phyloP scores from a whole-genome alignment of 2,329 filamentous ascomycete species.

The Onygenales sp. region DNA sequence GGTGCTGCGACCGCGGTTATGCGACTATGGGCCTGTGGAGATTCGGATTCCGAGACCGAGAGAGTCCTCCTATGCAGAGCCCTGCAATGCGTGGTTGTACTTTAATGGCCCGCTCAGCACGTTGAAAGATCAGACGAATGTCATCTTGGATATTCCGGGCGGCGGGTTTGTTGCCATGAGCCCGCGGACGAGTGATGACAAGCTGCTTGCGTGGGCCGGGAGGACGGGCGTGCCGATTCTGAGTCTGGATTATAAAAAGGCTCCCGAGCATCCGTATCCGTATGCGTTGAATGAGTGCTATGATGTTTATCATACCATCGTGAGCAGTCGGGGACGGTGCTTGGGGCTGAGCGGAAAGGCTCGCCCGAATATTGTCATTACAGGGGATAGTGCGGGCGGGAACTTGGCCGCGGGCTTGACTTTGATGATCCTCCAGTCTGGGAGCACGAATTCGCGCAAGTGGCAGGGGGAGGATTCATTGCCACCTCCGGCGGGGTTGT shows the following conservation, averaged over 20 bases:
- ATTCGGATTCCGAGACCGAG: conserved; percentile 75
- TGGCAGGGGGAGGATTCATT: conserved; percentile 51
- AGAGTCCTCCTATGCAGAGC: conserved; percentile 72
- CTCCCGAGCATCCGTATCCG: conserved; percentile 74
- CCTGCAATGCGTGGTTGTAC: conserved; percentile 81
- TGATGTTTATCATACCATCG: conserved; percentile 68
- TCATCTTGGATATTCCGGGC: conserved; percentile 84
- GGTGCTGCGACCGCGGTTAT: conserved; percentile 68
- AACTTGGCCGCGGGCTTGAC: conserved; percentile 72
- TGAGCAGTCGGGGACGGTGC: conserved; percentile 63
- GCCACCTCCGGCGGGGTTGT: conserved; percentile 66
- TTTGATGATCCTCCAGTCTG: conserved; percentile 79
- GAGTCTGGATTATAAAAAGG: conserved; percentile 84
- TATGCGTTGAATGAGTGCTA: conserved; percentile 82
- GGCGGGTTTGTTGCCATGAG: conserved; percentile 97
- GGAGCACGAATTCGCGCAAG: conserved; percentile 46
- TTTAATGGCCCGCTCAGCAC: conserved; percentile 80
- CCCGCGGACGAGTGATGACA: conserved; percentile 89
- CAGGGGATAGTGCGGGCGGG: conserved; percentile 73
- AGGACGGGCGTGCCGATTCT: conserved; percentile 81
- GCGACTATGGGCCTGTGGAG: conserved; percentile 68
- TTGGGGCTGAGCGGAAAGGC: conserved; percentile 61
- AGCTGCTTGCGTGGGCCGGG: conserved; percentile 83
- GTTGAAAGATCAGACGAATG: conserved; percentile 62
- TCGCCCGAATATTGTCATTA: conserved; percentile 60